phyloP scores from a whole-genome alignment of 345 rosid genomes.

The Euphorbia peplus region DNA sequence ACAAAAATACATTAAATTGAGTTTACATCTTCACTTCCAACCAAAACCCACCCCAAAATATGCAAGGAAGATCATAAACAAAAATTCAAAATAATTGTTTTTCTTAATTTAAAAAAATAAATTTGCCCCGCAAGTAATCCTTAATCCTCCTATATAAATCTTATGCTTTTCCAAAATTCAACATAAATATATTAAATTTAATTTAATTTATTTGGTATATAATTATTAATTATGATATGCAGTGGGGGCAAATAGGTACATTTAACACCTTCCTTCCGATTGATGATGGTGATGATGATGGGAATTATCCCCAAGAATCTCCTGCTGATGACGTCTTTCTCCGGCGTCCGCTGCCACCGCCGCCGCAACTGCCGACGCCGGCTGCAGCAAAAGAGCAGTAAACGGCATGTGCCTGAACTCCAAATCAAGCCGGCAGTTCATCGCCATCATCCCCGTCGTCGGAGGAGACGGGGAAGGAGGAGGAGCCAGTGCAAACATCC shows the following conservation, averaged over 20 bases:
- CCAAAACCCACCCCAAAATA: neutral
- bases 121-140: neutral
- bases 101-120: neutral
- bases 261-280: conserved; percentile 1
- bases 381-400: conserved; percentile 53
- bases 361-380: conserved; percentile 20
- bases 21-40: neutral
- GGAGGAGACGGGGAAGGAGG: too few relatives aligned
- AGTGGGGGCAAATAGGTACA: neutral
- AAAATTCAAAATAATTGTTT: neutral
- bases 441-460: too few relatives aligned
- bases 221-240: neutral
- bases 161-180: too few relatives aligned
- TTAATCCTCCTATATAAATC: neutral
- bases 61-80: neutral
- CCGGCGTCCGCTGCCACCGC: conserved; percentile 21
- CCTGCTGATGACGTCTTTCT: conserved; percentile 15
- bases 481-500: conserved; percentile 21
- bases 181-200: too few relatives aligned
- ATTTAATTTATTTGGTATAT: neutral
- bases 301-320: conserved; percentile 1
- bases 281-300: neutral
- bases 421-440: conserved; percentile 42
- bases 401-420: conserved; percentile 56
- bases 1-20: neutral